These are phyloP conservation scores for Solanum lycopersicoides DNA, from an alignment of 257 asterid genomes.

Conservation along the genomic window DNA sequence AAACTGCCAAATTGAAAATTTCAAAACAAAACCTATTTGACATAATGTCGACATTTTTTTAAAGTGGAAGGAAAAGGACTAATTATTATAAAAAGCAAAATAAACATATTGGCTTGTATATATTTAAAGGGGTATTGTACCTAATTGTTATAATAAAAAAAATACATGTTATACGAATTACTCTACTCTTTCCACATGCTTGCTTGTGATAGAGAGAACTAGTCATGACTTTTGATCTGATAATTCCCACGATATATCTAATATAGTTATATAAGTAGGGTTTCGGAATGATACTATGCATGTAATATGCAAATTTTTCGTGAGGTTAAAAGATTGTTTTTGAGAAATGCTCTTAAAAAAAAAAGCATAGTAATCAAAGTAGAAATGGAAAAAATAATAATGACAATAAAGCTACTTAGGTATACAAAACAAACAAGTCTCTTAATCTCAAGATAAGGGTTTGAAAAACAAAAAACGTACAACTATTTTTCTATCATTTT, in stretches of 20 bases:
- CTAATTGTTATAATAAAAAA: neutral
- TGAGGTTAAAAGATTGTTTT: neutral
- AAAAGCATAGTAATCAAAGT: too few species aligned
- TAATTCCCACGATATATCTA: neutral
- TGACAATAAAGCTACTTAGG: too few species aligned
- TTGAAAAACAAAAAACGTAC: neutral
- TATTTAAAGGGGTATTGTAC: neutral
- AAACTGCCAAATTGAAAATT: neutral
- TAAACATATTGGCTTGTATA: neutral
- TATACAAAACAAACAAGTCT: neutral
- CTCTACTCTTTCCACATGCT: neutral
- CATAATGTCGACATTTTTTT: constrained; percentile 9
- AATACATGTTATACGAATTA: neutral
- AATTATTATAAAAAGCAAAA: neutral
- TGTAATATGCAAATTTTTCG: too few species aligned
- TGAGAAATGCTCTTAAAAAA: neutral
- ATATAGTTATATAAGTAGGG: too few species aligned
- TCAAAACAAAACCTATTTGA: neutral
- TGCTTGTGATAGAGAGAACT: neutral
- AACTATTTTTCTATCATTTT: neutral
- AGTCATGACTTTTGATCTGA: neutral
- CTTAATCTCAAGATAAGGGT: neutral
- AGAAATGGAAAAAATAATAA: too few species aligned
- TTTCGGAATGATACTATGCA: too few species aligned
- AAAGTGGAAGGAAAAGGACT: neutral